Evolutionary conservation across 352 stramenopile genomes (phyloP), one percentile per base, ranked within the genome.

Genomic region (Globisporangium splendens): DNA sequence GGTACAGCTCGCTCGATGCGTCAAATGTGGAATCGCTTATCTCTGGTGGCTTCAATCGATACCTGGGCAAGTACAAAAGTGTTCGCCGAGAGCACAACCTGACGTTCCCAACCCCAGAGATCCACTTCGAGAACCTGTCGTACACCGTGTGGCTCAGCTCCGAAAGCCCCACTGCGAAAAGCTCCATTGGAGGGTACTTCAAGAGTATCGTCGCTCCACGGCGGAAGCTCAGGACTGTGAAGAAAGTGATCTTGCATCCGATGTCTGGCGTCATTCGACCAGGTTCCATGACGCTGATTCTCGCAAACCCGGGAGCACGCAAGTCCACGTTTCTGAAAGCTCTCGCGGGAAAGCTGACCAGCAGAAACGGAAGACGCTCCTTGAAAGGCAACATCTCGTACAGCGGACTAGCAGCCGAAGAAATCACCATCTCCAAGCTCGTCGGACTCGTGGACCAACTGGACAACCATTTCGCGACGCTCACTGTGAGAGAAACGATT

Each of bases 401-500:
- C 66, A 73, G 66, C 10, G 76, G 73, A 41, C 59, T 83, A 8
- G 46, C 46, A 0, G 80, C 58, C 3, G 73, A 77, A 10, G 65
- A 79, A 28, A 86, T 77, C 47, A 66, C 58, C 65, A 87, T 66
- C 61, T 79, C 2, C 51, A 91, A 91, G 63, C 61, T 89, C 6
- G 79, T 76, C 0, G 79, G 79, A 0, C 69, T 91, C 8, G 70
- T 91, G 8, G 82, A 89, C 47, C 81, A 87, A 56, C 65, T 70
- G 18, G 91, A 98, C 68, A 73, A 78, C 41, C 93, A 98, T 74
- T 71, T 88, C 18, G 71, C 93, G 14, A 79, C 87, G 20, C 71
- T 98, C 20, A 98, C 91, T 7, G 95, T 98, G 3, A 70, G 88
- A 31, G 94, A 98, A 66, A 98, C 95, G 14, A 85, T 98, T 62